Percentiles rank a stretch among this genome's conserved stretches.
Evolutionary conservation across 2,329 filamentous ascomycete species (phyloP).

Genomic region (Fusarium caatingaense): DNA sequence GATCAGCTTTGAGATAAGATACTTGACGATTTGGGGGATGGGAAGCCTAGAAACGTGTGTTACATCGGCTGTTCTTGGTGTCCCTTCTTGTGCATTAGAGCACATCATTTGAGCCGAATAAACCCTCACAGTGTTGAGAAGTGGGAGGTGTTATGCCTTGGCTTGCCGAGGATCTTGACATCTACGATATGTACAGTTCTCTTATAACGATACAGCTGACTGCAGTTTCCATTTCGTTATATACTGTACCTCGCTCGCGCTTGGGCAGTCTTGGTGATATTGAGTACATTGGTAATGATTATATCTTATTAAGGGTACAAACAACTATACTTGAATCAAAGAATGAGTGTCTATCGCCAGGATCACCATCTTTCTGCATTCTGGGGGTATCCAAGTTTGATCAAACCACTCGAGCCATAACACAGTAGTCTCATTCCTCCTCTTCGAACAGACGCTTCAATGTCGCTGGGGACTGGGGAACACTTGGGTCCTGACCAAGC

Average conservation of each 20-base stretch:
- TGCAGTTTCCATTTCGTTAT: background rate
- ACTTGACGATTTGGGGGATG: background rate
- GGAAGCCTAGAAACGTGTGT: background rate
- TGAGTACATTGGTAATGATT: background rate
- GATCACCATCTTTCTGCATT: too few species aligned
- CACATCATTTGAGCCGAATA: conserved; percentile 1
- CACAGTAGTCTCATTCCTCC: background rate
- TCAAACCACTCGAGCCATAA: background rate
- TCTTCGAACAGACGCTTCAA: conserved; percentile 17
- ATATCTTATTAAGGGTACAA: background rate
- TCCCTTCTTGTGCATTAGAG: background rate
- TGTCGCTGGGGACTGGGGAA: background rate
- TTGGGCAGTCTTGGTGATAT: background rate
- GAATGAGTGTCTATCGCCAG: background rate
- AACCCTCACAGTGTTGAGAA: background rate
- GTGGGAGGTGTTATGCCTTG: background rate
- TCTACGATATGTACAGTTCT: background rate
- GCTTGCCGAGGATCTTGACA: conserved; percentile 1
- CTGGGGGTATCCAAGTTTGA: background rate
- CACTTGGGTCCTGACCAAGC: background rate
- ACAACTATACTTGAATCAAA: background rate
- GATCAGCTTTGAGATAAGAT: background rate
- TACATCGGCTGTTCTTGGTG: background rate
- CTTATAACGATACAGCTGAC: background rate
- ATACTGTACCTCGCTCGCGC: too few species aligned